phyloP scores from a whole-genome alignment of 208 protist genomes.

The Trypanosoma mega region DNA sequence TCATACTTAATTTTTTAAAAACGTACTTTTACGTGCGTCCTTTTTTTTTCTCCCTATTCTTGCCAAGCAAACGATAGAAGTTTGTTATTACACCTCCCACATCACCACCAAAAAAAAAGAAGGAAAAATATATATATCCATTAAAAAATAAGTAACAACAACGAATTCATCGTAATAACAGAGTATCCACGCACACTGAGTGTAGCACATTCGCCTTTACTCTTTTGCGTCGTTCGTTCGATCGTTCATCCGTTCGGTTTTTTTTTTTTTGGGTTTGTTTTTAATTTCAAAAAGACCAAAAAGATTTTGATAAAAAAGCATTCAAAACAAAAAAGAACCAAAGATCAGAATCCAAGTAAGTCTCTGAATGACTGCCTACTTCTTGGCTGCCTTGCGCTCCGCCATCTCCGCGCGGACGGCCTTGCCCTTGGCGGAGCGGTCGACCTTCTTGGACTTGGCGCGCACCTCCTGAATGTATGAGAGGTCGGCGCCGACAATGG shows the following conservation, averaged over 20 bases:
- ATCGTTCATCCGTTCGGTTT: no score
- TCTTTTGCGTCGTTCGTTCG: no score
- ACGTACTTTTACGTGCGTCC: not conserved
- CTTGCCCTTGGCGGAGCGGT: constrained; percentile 89
- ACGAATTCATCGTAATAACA: no score
- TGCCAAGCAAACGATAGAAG: not conserved
- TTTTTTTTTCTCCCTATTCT: not conserved
- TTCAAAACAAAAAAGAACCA: constrained; percentile 19
- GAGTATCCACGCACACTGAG: no score
- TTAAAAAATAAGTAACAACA: constrained; percentile 8
- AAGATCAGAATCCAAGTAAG: constrained; percentile 4
- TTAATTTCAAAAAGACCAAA: no score
- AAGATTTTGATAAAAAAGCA: constrained; percentile 20
- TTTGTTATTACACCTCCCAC: constrained; percentile 1
- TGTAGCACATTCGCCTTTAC: no score
- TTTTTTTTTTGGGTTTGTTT: no score
- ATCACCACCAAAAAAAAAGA: constrained; percentile 9
- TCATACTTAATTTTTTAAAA: constrained; percentile 17
- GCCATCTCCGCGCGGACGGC: constrained; percentile 86
- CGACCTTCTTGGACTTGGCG: constrained; percentile 60
- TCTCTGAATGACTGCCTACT: constrained; percentile 39
- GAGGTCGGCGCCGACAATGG: constrained; percentile 86
- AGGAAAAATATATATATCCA: constrained; percentile 1
- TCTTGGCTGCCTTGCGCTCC: constrained; percentile 91
- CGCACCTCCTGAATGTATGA: constrained; percentile 90